Evolutionary conservation across 139 green algal species (phyloP).

Genomic region (Chlamydomonas sp.): DNA sequence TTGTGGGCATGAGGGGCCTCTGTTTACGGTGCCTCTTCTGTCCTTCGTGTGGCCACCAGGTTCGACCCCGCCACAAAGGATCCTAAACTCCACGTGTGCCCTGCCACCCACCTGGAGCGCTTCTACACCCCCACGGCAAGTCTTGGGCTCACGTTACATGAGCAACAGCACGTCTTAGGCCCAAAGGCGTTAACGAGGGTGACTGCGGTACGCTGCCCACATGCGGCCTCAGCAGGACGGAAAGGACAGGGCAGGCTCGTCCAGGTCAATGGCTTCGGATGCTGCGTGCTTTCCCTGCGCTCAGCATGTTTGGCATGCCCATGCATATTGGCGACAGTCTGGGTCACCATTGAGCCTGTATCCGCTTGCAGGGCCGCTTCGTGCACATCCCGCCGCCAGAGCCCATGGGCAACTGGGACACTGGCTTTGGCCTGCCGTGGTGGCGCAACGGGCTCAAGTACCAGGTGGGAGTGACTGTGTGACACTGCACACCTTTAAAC

Average conservation of each 20-base stretch:
- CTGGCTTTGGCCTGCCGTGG: conserved; percentile 69
- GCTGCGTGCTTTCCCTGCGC: no score
- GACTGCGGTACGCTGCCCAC: background rate
- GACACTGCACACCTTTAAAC: no score
- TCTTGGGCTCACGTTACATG: background rate
- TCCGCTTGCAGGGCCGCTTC: conserved; percentile 67
- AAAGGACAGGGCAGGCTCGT: background rate
- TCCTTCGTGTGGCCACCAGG: conserved; percentile 42
- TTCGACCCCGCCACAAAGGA: conserved; percentile 72
- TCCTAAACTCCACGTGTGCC: conserved; percentile 60
- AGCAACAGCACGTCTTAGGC: background rate
- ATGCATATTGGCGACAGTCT: no score
- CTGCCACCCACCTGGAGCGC: conserved; percentile 64
- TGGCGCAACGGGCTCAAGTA: conserved; percentile 66
- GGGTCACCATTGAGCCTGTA: background rate
- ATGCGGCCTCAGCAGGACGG: no score
- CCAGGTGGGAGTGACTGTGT: conserved; percentile 32
- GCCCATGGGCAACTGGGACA: conserved; percentile 68
- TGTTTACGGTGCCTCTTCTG: background rate
- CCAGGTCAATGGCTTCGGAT: no score
- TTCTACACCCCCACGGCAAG: conserved; percentile 48
- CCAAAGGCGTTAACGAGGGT: background rate
- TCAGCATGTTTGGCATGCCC: no score
- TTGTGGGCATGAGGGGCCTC: no score
- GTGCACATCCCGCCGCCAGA: conserved; percentile 70